Percentiles rank a stretch among this genome's conserved stretches.
phyloP scores from a whole-genome alignment of 345 rosid genomes.

The Sisymbrium irio region DNA sequence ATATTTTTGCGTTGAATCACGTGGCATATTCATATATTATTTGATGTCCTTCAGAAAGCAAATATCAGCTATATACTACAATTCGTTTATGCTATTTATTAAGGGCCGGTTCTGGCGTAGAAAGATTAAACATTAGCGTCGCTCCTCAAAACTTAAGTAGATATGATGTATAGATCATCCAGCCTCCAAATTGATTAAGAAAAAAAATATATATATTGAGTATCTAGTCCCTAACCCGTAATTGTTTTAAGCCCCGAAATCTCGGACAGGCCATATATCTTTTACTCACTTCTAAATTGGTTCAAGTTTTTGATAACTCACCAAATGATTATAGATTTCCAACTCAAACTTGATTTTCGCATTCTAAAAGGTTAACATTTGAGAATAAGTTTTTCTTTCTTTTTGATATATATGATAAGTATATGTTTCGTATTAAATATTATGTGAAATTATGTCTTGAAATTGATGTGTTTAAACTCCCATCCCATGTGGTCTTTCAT shows the following conservation, averaged over 20 bases:
- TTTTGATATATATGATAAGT: no score
- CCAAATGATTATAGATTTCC: neutral
- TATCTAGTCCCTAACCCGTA: no score
- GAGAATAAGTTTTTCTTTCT: no score
- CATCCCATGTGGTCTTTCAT: slow-evolving; percentile 21
- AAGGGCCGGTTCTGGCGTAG: no score
- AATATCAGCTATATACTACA: neutral
- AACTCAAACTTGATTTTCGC: neutral
- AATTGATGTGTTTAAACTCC: neutral
- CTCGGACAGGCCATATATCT: no score
- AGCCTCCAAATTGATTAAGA: no score
- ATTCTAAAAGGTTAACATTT: neutral
- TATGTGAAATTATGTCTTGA: neutral
- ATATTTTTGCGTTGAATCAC: neutral
- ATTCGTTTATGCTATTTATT: neutral
- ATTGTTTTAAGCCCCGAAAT: no score
- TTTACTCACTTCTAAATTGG: neutral
- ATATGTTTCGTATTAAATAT: neutral
- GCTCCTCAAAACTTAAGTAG: no score
- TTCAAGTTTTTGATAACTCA: neutral
- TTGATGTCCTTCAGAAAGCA: neutral
- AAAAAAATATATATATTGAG: no score
- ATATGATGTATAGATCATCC: no score
- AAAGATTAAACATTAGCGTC: no score
- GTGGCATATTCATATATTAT: neutral